Evolutionary conservation across 2,329 filamentous ascomycete genomes (phyloP).

Genomic region (Fusarium continuum): DNA sequence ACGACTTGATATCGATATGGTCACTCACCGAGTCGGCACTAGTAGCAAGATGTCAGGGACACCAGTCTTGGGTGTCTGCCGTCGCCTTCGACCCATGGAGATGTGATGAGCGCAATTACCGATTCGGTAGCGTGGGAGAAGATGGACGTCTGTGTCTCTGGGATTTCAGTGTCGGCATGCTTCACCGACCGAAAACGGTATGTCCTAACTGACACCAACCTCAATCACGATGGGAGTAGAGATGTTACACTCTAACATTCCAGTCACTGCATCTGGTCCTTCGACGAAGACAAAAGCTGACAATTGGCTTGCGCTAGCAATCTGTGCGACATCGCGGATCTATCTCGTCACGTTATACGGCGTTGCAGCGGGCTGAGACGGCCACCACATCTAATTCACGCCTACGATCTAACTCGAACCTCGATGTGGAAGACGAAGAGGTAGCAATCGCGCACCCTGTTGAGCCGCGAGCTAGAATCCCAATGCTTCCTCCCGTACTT

Average conservation of each 20-base stretch:
- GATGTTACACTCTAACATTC: not conserved
- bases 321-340: constrained; percentile 58
- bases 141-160: constrained; percentile 90
- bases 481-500: constrained; percentile 90
- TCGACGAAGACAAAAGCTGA: constrained; percentile 21
- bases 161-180: constrained; percentile 98
- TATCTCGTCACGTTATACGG: constrained; percentile 59
- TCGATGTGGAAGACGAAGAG: constrained; percentile 65
- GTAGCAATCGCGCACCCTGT: constrained; percentile 78
- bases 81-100: constrained; percentile 97
- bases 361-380: constrained; percentile 67
- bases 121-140: constrained; percentile 95
- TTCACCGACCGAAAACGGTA: constrained; percentile 88
- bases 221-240: not conserved
- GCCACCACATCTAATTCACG: constrained; percentile 66
- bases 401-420: constrained; percentile 75
- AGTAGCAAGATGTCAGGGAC: constrained; percentile 91
- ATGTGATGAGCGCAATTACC: constrained; percentile 93
- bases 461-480: constrained; percentile 83
- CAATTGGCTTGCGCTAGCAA: constrained; percentile 23
- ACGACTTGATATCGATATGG: constrained; percentile 97
- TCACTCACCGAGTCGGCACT: constrained; percentile 83
- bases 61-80: constrained; percentile 93
- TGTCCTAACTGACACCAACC: constrained; percentile 48
- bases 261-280: not conserved